phyloP scores from a whole-genome alignment of 192 early-diverging fungal genomes.

The Podila minutissima region DNA sequence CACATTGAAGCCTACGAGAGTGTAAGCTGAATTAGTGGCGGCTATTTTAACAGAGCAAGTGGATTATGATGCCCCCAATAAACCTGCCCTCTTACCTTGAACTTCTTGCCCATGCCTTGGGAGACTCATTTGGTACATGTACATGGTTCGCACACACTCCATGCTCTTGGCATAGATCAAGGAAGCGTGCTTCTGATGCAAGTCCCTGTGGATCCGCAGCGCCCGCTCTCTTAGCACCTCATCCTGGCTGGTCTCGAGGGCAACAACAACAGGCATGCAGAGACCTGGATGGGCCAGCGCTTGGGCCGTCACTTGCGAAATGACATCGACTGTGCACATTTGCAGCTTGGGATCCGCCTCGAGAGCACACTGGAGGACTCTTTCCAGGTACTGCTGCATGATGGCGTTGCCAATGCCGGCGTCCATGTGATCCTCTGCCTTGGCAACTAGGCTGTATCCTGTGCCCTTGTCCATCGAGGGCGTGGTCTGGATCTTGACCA shows the following conservation, averaged over 20 bases:
- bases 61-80: not conserved
- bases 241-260: constrained; percentile 81
- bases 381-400: constrained; percentile 88
- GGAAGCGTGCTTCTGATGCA: constrained; percentile 87
- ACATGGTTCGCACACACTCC: constrained; percentile 80
- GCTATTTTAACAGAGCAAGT: too few relatives aligned
- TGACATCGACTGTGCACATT: constrained; percentile 78
- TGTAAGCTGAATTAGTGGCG: too few relatives aligned
- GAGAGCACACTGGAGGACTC: constrained; percentile 81
- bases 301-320: constrained; percentile 86
- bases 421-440: constrained; percentile 32
- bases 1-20: constrained; percentile 32
- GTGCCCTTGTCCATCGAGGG: not conserved
- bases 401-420: constrained; percentile 82
- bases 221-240: constrained; percentile 73
- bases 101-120: constrained; percentile 38
- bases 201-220: constrained; percentile 74
- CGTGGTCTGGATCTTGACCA: constrained; percentile 26
- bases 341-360: constrained; percentile 65
- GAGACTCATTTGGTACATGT: constrained; percentile 73
- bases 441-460: constrained; percentile 24
- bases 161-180: constrained; percentile 87
- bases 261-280: constrained; percentile 90
- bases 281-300: constrained; percentile 90
- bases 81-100: constrained; percentile 48